Percentiles rank a stretch among this genome's conserved stretches.
Conservation (phyloP, 768 basidiomycete species). For the Dictyophora rubrovolvata region DNA sequence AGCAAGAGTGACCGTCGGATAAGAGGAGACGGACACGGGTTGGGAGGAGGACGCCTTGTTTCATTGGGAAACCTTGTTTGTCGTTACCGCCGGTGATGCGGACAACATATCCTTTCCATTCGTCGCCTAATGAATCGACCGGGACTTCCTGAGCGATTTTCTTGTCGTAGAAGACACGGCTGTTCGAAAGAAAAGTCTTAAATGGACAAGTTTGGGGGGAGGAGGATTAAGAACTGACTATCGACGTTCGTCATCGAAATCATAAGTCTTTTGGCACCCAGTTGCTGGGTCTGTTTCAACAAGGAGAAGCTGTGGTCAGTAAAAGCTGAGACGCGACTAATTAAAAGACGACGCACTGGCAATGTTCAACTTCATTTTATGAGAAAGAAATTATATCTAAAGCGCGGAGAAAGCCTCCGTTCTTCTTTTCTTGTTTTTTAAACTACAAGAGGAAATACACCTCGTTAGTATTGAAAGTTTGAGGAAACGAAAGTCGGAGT, state of each 20-base stretch:
- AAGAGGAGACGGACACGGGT: constrained; percentile 91
- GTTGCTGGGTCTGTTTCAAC: constrained; percentile 74
- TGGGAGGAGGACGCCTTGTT: constrained; percentile 95
- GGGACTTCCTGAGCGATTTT: constrained; percentile 93
- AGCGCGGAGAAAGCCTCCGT: constrained; percentile 5
- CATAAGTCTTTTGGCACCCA: constrained; percentile 93
- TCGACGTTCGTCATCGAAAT: constrained; percentile 85
- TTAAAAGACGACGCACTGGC: constrained; percentile 54
- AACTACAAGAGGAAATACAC: constrained; percentile 19
- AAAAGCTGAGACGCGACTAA: constrained; percentile 6
- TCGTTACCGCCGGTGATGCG: constrained; percentile 97
- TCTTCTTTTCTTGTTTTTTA: constrained; percentile 18
- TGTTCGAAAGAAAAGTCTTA: constrained; percentile 21
- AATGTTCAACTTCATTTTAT: constrained; percentile 94
- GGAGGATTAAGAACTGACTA: constrained; percentile 37
- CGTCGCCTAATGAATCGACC: constrained; percentile 83
- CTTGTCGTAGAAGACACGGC: constrained; percentile 96
- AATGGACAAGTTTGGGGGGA: neutral
- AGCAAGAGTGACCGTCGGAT: constrained; percentile 95
- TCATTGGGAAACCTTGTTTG: constrained; percentile 99
- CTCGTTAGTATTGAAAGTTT: constrained; percentile 24
- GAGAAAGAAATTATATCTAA: constrained; percentile 4
- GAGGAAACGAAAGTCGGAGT: constrained; percentile 7
- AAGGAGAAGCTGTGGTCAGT: neutral
- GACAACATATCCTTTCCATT: constrained; percentile 95